Evolutionary conservation across 2,329 filamentous ascomycete genomes (phyloP), one percentile per base, ranked within the genome.

Genomic region (Trichoderma harzianum): DNA sequence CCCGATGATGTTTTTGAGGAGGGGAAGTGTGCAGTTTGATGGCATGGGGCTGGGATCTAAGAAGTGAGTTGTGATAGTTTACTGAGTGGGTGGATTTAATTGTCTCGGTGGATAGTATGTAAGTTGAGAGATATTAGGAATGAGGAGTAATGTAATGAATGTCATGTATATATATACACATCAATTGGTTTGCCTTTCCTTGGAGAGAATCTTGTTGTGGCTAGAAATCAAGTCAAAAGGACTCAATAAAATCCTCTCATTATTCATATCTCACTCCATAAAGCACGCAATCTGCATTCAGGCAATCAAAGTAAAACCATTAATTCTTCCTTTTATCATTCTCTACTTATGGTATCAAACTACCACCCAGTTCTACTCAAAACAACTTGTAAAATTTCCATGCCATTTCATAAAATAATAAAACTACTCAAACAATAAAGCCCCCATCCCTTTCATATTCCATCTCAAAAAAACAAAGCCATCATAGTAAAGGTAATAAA

Each of bases 11-110:
- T 81, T 86, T 71, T 72, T 88, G 72, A 81, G 86, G 69, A 81
- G 86, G 70, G 82, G 82, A 12, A 88, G 86, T 74, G 84, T 87
- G 71, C 86, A 87, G 79, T 79, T 80, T 68, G 82, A 83, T 55
- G 77, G 78, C 8, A 73, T 78, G 73, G 76, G 75, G 5, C 58
- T 75, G 43, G 74, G 73, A 2, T 75, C 75, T 1, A 76, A 74
- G 62, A 51, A 76, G 72, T 47, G 43, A 68, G 47, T 7, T 53
- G 8, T 21, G 5, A 21, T 14, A 10, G 6, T 51, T 24, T 51
- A 24, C 10, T 12, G 11, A 24, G 43, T 21, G 8, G 8, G 10
- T 51, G n/a, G 43, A 51, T 51, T 51, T 51, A 11, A 10, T 21
- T 11, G 10, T 51, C 10, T 21, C 2, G n/a, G 3, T 11, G 43